Evolutionary conservation across 2,329 filamentous ascomycete genomes (phyloP).

Genomic region (Neocucurbitaria cava): DNA sequence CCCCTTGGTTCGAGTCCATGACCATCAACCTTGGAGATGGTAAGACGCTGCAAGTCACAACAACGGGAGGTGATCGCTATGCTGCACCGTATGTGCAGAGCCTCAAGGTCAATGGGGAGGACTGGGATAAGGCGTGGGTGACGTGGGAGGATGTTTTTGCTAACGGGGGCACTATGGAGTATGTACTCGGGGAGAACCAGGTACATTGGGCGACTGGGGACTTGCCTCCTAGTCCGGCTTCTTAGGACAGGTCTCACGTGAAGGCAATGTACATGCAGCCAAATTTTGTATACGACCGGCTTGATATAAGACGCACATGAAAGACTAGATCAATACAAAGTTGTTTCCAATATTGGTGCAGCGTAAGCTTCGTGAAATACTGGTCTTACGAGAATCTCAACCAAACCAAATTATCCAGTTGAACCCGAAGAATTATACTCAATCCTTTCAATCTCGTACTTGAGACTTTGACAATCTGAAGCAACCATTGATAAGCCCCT

Average conservation of each 20-base stretch:
- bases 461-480: too few relatives aligned
- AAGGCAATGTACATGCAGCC: background rate
- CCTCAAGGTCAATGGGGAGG: slow-evolving; percentile 68
- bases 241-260: background rate
- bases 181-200: slow-evolving; percentile 64
- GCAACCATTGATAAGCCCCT: too few relatives aligned
- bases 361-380: too few relatives aligned
- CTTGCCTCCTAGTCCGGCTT: slow-evolving; percentile 67
- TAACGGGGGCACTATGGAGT: slow-evolving; percentile 65
- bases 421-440: too few relatives aligned
- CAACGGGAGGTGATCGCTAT: slow-evolving; percentile 58
- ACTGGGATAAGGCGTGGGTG: slow-evolving; percentile 71
- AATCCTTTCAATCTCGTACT: too few relatives aligned
- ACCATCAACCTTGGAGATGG: slow-evolving; percentile 64
- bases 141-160: slow-evolving; percentile 71
- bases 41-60: slow-evolving; percentile 63
- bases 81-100: slow-evolving; percentile 67
- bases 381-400: too few relatives aligned
- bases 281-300: background rate
- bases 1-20: slow-evolving; percentile 55
- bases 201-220: slow-evolving; percentile 65
- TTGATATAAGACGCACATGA: background rate
- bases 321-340: background rate
- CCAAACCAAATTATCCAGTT: too few relatives aligned
- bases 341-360: background rate